Evolutionary conservation across 2,329 filamentous ascomycete genomes (phyloP), one percentile per base, ranked within the genome.

Genomic region (Fusarium sp.): DNA sequence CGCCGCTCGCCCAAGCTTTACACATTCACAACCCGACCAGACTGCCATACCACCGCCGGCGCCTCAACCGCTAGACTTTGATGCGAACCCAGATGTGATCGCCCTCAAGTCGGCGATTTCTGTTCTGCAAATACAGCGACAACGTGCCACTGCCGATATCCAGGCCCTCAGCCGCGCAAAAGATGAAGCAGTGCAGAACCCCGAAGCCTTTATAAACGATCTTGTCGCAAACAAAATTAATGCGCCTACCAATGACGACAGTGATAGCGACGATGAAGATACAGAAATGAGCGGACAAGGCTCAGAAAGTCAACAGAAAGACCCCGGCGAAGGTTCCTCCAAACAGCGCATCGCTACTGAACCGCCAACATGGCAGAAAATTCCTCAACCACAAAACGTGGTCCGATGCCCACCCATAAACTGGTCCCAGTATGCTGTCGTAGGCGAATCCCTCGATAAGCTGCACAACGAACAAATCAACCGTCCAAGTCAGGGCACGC

Each of bases 371-470:
- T 94, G 94, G 83, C 83, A 87, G 4, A 82, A 82, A 20, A 87
- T 98, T 16, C 94, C 94, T 1, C 87, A 86, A 16, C 89, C 92
- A 9, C 95, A 98, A 79, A 92, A 92, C 72, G 84, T 98, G 1
- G 91, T 97, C 27, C 90, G 94, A 42, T 94, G 91, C 81, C 95
- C 95, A 11, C 92, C 93, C 11, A 91, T 98, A 76, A 97, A 98
- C 82, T 98, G 95, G 95, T 89, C 90, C 14, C 94, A 97, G 77
- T 98, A 98, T 79, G 93, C 93, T 73, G 86, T 98, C n/a, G 90
- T 96, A 5, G 94, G 94, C 51, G 78, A 80, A 24, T 89, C 93
- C 3, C 84, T 98, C 37, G 94, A 98, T 79, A 92, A 90, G 77
- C 84, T 98, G 69, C 94, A 98, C 78, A 87, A 89, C 53, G 92